Evolutionary conservation across 495 filamentous ascomycete genomes (phyloP).

Genomic region (Polyplosphaeria fusca): DNA sequence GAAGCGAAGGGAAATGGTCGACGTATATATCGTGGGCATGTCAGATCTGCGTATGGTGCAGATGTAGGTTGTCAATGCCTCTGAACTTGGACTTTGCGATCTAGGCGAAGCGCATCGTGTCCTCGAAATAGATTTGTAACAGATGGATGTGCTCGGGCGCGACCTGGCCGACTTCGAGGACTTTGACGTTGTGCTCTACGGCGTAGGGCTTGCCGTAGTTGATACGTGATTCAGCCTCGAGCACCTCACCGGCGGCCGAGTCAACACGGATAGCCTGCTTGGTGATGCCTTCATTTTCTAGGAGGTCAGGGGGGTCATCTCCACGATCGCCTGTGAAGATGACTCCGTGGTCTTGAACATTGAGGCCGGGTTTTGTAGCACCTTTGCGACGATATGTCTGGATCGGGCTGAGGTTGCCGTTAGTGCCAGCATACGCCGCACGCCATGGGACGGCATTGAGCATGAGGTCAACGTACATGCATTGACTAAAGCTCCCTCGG

Average conservation of each 20-base stretch:
- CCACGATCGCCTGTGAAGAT: neutral
- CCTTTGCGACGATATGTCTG: neutral
- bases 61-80: too few species aligned
- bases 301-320: constrained; percentile 4
- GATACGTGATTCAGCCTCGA: constrained; percentile 45
- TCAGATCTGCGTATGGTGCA: too few species aligned
- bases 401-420: neutral
- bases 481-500: neutral
- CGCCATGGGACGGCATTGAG: too few species aligned
- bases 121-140: constrained; percentile 37
- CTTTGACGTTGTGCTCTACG: constrained; percentile 27
- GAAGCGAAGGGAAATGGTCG: too few species aligned
- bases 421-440: too few species aligned
- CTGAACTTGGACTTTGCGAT: too few species aligned
- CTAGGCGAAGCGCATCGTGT: neutral
- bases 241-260: neutral
- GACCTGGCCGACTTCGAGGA: constrained; percentile 40
- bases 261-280: constrained; percentile 22
- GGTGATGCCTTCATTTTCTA: constrained; percentile 18
- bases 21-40: too few species aligned
- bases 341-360: neutral
- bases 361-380: neutral
- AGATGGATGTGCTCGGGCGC: constrained; percentile 32
- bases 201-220: constrained; percentile 52
- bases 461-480: neutral